Evolutionary conservation across 2,329 filamentous ascomycete genomes (phyloP).

Genomic region (Colletotrichum lini): DNA sequence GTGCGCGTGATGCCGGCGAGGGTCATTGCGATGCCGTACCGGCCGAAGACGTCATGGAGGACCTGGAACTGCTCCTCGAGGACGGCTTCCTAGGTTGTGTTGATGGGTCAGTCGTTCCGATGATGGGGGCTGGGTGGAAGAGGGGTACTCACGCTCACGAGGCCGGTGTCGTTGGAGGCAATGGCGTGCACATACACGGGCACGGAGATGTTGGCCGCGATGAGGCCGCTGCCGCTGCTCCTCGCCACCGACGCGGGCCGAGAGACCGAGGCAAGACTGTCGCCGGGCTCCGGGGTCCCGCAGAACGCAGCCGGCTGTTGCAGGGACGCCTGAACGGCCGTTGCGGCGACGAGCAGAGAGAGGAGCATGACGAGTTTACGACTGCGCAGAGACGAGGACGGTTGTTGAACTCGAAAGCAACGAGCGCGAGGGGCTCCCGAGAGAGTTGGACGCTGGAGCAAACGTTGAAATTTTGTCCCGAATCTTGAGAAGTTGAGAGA

Average conservation of each 20-base stretch:
- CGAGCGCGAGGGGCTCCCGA: neutral
- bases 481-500: too few species aligned
- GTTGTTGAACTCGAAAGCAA: neutral
- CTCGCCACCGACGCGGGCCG: neutral
- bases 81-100: slow-evolving; percentile 37
- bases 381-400: neutral
- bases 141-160: neutral
- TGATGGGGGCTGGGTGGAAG: neutral
- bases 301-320: neutral
- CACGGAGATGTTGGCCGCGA: neutral
- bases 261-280: neutral
- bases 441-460: neutral
- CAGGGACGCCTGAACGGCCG: neutral
- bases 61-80: slow-evolving; percentile 47
- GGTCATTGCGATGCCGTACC: slow-evolving; percentile 49
- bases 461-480: too few species aligned
- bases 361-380: neutral
- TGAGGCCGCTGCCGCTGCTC: neutral
- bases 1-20: slow-evolving; percentile 49
- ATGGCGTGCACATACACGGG: slow-evolving; percentile 1
- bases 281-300: neutral
- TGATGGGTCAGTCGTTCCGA: neutral
- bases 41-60: slow-evolving; percentile 46
- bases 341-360: neutral
- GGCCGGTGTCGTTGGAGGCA: neutral